Percentiles rank a stretch among this genome's conserved stretches.
These are phyloP conservation scores for Fusarium circinatum DNA, from an alignment of 2,329 filamentous ascomycete genomes.

Conservation along the genomic window DNA sequence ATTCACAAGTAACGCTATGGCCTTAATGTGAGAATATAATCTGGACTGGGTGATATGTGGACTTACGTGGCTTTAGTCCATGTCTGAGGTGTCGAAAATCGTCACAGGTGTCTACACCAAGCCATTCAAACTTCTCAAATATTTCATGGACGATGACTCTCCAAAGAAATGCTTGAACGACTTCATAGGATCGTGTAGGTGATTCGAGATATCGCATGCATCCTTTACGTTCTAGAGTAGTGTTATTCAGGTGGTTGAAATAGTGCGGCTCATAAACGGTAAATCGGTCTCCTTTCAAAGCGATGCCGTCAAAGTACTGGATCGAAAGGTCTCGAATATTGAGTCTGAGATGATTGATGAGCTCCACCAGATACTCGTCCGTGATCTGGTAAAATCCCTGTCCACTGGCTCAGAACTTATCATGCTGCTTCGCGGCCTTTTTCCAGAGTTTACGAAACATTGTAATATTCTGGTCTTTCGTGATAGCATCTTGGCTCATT, in stretches of 20 bases:
- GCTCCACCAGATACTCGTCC: neutral
- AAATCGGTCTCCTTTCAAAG: too few species aligned
- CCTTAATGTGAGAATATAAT: neutral
- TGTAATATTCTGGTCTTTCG: neutral
- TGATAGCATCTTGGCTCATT: neutral
- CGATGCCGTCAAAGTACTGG: neutral
- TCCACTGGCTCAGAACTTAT: neutral
- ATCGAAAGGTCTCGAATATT: neutral
- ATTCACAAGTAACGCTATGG: neutral
- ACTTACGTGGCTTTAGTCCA: neutral
- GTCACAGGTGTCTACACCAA: neutral
- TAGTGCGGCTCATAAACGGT: accelerated
- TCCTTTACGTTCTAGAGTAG: neutral
- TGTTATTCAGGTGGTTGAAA: neutral
- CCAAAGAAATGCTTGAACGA: neutral
- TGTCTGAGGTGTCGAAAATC: neutral
- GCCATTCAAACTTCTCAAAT: neutral
- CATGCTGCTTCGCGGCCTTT: neutral
- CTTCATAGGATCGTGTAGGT: neutral
- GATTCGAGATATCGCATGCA: neutral
- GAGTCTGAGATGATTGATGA: neutral
- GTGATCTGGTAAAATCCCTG: neutral
- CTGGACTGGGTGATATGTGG: accelerated
- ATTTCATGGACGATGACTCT: neutral
- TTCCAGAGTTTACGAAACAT: neutral